Conservation (phyloP, 2,329 filamentous ascomycete genomes). For the Penicillium sp. region DNA sequence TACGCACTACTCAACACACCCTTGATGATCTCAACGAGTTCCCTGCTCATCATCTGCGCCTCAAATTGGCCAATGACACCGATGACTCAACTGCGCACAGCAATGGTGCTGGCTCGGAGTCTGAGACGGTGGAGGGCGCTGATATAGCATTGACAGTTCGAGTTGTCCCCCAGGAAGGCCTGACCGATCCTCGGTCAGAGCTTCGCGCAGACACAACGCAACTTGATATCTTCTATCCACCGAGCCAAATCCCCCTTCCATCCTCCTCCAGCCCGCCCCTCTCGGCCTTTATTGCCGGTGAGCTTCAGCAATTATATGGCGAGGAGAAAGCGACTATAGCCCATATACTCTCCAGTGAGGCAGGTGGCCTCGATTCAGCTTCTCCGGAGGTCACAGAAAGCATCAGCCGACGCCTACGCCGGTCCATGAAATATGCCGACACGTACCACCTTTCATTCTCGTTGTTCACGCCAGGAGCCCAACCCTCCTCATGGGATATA, state of each 20-base stretch:
- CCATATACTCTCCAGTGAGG: conserved; percentile 59
- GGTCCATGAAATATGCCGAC: conserved; percentile 83
- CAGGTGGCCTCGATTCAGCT: conserved; percentile 34
- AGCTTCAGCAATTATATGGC: conserved; percentile 70
- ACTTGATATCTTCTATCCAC: conserved; percentile 71
- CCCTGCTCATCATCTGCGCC: conserved; percentile 71
- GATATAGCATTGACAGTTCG: conserved; percentile 63
- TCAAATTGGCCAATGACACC: conserved; percentile 52
- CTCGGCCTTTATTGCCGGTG: conserved; percentile 69
- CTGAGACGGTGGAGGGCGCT: conserved; percentile 18
- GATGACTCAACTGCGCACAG: conserved; percentile 4
- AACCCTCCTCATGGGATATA: conserved; percentile 86
- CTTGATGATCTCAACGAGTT: conserved; percentile 85
- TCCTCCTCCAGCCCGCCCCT: conserved; percentile 66
- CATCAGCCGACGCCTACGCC: conserved; percentile 64
- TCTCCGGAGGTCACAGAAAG: conserved; percentile 50
- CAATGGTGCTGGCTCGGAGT: conserved; percentile 8
- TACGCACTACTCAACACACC: conserved; percentile 76
- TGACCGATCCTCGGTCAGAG: conserved; percentile 52
- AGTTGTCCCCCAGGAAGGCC: conserved; percentile 51
- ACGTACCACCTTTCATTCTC: conserved; percentile 97
- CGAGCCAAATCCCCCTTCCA: conserved; percentile 59
- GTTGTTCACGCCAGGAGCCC: conserved; percentile 72
- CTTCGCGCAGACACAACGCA: conserved; percentile 64
- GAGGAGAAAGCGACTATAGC: conserved; percentile 86